A percentile compares a stretch with the other conserved stretches of the same genome.
Conservation (phyloP, 495 filamentous ascomycete genomes). For the Talaromyces proteolyticus region DNA sequence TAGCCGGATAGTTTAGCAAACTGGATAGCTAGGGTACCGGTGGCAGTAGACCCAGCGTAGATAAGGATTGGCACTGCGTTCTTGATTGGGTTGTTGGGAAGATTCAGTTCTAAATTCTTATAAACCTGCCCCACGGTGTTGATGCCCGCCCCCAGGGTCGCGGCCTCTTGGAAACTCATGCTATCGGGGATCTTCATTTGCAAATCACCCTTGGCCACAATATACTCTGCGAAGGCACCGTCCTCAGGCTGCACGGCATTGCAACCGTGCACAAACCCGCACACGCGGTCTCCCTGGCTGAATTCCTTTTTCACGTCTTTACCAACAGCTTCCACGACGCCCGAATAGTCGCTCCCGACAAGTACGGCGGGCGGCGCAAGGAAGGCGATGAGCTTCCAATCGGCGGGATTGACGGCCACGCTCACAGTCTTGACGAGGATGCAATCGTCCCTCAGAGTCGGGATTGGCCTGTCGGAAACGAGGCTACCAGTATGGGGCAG, state of each 20-base stretch:
- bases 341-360: constrained; percentile 46
- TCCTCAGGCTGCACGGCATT: background rate
- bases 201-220: constrained; percentile 8
- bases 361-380: constrained; percentile 24
- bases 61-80: constrained; percentile 17
- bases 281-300: constrained; percentile 4
- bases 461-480: constrained; percentile 24
- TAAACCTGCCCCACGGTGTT: background rate
- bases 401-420: constrained; percentile 52
- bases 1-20: constrained; percentile 28
- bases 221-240: constrained; percentile 38
- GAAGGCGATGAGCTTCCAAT: constrained; percentile 49
- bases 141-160: constrained; percentile 16
- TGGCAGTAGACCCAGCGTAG: constrained; percentile 22
- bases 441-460: constrained; percentile 35
- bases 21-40: constrained; percentile 24
- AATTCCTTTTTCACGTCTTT: background rate
- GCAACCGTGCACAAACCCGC: constrained; percentile 5
- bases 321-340: constrained; percentile 25
- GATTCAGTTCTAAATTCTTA: background rate
- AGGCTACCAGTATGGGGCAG: constrained; percentile 3
- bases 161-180: constrained; percentile 21
- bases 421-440: constrained; percentile 43
- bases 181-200: constrained; percentile 27
- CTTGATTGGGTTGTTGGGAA: constrained; percentile 1